Conservation (phyloP, 2,329 filamentous ascomycete species). For the Venturia nashicola region DNA sequence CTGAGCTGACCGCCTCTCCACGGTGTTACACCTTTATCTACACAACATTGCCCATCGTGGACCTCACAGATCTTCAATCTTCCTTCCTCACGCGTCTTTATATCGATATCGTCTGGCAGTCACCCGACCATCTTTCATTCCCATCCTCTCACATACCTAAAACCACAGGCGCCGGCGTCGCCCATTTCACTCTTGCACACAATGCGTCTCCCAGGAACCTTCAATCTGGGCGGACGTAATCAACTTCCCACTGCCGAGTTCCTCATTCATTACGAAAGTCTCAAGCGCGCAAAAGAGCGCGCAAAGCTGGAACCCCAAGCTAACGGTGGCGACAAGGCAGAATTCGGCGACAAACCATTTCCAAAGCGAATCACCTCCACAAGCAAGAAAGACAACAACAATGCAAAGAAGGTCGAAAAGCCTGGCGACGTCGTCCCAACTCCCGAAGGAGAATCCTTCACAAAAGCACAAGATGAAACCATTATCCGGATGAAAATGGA, state of each 20-base stretch:
- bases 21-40: neutral
- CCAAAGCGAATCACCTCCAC: neutral
- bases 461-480: constrained; percentile 28
- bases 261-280: neutral
- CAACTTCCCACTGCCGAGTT: constrained; percentile 2
- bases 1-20: neutral
- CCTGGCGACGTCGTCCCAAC: neutral
- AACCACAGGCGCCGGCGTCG: neutral
- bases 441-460: constrained; percentile 16
- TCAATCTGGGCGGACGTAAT: constrained; percentile 2
- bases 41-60: neutral
- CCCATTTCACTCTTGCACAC: neutral
- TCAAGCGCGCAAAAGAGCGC: constrained; percentile 1
- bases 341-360: neutral
- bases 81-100: neutral
- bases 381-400: neutral
- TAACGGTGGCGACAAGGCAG: neutral
- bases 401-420: neutral
- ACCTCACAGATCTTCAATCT: neutral
- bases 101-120: neutral
- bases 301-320: neutral
- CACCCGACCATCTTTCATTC: neutral
- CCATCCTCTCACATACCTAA: neutral
- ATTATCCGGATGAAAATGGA: constrained; percentile 24
- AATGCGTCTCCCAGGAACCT: constrained; percentile 7